Percentiles rank a stretch among this genome's conserved stretches.
Evolutionary conservation across 2,329 filamentous ascomycete species (phyloP).

Genomic region (Alternaria rosae): DNA sequence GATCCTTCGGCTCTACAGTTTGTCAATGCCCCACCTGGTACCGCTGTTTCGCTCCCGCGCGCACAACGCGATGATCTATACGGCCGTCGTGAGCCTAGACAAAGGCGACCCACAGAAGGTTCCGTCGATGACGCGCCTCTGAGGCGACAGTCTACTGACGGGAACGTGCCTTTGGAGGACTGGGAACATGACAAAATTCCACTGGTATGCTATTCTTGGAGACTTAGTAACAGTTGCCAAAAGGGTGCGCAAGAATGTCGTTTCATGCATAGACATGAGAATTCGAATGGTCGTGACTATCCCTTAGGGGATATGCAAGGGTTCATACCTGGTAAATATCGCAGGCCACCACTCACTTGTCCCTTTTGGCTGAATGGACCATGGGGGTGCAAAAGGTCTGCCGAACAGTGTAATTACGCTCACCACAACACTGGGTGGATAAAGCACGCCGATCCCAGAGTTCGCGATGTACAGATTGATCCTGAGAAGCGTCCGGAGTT

Average conservation of each 20-base stretch:
- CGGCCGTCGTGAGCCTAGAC: slow-evolving; percentile 31
- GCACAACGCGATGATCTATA: slow-evolving; percentile 27
- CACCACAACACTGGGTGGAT: slow-evolving; percentile 42
- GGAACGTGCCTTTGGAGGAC: slow-evolving; percentile 12
- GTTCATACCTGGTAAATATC: slow-evolving; percentile 35
- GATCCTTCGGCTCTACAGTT: slow-evolving; percentile 34
- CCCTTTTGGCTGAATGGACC: slow-evolving; percentile 29
- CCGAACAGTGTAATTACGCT: slow-evolving; percentile 34
- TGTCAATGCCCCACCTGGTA: slow-evolving; percentile 25
- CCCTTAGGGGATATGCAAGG: slow-evolving; percentile 25
- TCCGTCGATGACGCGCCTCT: slow-evolving; percentile 12
- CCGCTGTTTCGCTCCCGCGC: slow-evolving; percentile 1
- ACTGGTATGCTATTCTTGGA: slow-evolving; percentile 40
- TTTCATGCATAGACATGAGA: slow-evolving; percentile 39
- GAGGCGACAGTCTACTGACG: background rate
- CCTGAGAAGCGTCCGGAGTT: background rate
- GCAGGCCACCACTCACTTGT: slow-evolving; percentile 39
- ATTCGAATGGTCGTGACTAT: slow-evolving; percentile 24
- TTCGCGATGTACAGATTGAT: slow-evolving; percentile 17
- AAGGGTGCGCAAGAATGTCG: slow-evolving; percentile 26
- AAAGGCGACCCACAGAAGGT: slow-evolving; percentile 20
- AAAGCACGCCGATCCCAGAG: background rate
- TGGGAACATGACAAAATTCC: slow-evolving; percentile 40
- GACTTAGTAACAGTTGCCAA: slow-evolving; percentile 30
- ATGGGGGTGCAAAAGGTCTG: slow-evolving; percentile 26